These are phyloP conservation scores for Rhodotorula glutinis DNA, from an alignment of 1,284 basidiomycete genomes.

Conservation along the genomic window DNA sequence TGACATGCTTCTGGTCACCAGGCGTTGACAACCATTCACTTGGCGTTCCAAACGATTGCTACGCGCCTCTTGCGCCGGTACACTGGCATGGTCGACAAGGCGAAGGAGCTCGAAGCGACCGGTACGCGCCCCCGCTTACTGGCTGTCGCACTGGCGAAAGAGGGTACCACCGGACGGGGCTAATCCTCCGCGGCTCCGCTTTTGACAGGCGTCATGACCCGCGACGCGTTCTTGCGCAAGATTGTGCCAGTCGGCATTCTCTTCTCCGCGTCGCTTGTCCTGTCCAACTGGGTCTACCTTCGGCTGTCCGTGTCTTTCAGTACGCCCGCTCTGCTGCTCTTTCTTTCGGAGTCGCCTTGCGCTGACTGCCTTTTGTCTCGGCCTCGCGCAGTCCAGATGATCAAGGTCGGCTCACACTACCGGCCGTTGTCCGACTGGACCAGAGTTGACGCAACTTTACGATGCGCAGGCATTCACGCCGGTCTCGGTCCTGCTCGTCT, in stretches of 20 bases:
- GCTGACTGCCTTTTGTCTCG: too few relatives aligned
- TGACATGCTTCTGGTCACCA: not conserved
- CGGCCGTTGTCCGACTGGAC: too few relatives aligned
- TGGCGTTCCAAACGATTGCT: conserved; percentile 76
- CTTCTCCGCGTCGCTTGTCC: conserved; percentile 85
- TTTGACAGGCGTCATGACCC: conserved; percentile 45
- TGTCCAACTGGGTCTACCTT: conserved; percentile 92
- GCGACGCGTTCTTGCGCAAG: conserved; percentile 75
- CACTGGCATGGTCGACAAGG: conserved; percentile 82
- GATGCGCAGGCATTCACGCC: conserved; percentile 79
- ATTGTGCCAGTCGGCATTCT: conserved; percentile 91
- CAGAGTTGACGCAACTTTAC: too few relatives aligned
- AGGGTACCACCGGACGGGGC: too few relatives aligned
- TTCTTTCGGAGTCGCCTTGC: too few relatives aligned
- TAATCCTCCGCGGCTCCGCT: too few relatives aligned
- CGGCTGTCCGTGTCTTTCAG: conserved; percentile 84
- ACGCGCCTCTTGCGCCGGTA: conserved; percentile 85
- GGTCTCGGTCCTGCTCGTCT: conserved; percentile 91
- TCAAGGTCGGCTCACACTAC: conserved; percentile 58
- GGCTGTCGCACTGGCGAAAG: too few relatives aligned
- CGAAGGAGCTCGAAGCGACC: conserved; percentile 80
- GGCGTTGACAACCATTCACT: conserved; percentile 50
- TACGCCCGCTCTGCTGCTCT: not conserved
- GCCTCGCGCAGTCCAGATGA: conserved; percentile 85
- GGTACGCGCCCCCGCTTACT: conserved; percentile 41